A percentile compares a stretch with the other conserved stretches of the same genome.
Conservation (phyloP, 257 asterid species). For the Fraxinus cuspidata region DNA sequence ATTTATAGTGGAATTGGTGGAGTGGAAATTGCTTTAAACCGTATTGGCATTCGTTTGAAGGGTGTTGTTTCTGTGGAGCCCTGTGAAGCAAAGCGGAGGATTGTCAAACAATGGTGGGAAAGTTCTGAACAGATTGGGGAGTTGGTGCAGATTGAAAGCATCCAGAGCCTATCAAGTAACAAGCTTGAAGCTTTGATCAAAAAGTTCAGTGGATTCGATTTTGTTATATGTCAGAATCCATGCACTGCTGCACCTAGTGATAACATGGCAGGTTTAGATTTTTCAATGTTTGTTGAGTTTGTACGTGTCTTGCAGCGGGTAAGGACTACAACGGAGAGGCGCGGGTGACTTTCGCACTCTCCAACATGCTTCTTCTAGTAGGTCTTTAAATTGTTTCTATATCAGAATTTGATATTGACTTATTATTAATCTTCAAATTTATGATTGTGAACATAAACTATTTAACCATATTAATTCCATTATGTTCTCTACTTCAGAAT, state of each 20-base stretch:
- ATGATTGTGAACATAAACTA: neutral
- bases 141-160: slow-evolving; percentile 68
- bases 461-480: neutral
- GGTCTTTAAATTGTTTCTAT: neutral
- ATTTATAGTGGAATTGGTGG: slow-evolving; percentile 79
- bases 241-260: slow-evolving; percentile 29
- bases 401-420: neutral
- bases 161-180: slow-evolving; percentile 39
- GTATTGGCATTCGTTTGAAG: slow-evolving; percentile 70
- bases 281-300: slow-evolving; percentile 65
- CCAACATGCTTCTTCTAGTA: neutral
- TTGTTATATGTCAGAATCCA: slow-evolving; percentile 74
- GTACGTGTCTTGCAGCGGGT: slow-evolving; percentile 72
- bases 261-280: slow-evolving; percentile 48
- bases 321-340: slow-evolving; percentile 44
- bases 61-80: slow-evolving; percentile 72
- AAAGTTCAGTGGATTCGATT: slow-evolving; percentile 56
- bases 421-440: neutral
- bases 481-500: neutral
- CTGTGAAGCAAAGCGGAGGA: slow-evolving; percentile 53
- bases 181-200: slow-evolving; percentile 54
- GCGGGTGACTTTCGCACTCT: slow-evolving; percentile 20
- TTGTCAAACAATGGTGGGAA: slow-evolving; percentile 86
- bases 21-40: slow-evolving; percentile 69
- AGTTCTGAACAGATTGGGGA: slow-evolving; percentile 62